Conservation (phyloP, 306 rosid genomes). For the Vigna angularis region DNA sequence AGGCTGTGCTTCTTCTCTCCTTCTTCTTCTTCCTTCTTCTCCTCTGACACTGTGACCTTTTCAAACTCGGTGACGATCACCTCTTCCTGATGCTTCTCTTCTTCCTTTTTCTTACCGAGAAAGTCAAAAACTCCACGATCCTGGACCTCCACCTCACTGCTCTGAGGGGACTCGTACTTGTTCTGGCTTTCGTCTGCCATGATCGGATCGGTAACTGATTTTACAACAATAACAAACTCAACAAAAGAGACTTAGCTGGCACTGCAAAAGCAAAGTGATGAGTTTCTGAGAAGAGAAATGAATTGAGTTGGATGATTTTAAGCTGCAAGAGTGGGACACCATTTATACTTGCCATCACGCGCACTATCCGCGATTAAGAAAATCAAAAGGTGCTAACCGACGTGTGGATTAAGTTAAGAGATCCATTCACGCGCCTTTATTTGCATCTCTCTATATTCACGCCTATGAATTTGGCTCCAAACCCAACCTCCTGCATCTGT, state of each 20-base stretch:
- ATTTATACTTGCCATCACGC: constrained; percentile 56
- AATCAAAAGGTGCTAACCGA: constrained; percentile 18
- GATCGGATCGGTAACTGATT: neutral
- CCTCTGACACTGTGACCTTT: constrained; percentile 50
- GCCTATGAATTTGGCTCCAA: neutral
- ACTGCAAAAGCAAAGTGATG: neutral
- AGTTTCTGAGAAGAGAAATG: neutral
- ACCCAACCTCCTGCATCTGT: neutral
- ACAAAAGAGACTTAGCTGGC: neutral
- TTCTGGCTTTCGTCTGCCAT: constrained; percentile 78
- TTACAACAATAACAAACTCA: too few species aligned
- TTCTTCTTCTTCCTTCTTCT: constrained; percentile 17
- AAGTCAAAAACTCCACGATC: constrained; percentile 84
- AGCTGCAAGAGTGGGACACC: neutral
- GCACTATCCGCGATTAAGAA: constrained; percentile 43
- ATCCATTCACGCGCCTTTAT: constrained; percentile 18
- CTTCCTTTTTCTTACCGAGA: constrained; percentile 61
- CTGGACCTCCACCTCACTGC: constrained; percentile 51
- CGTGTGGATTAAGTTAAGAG: constrained; percentile 39
- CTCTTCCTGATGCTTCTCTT: constrained; percentile 53
- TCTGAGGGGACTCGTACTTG: constrained; percentile 52
- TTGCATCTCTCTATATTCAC: constrained; percentile 10
- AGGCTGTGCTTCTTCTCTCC: constrained; percentile 56
- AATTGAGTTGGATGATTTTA: constrained; percentile 6
- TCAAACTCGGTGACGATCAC: constrained; percentile 48